These are phyloP conservation scores for Isoetes taiwanensis DNA, from an alignment of 75 land plant genomes.

Conservation along the genomic window DNA sequence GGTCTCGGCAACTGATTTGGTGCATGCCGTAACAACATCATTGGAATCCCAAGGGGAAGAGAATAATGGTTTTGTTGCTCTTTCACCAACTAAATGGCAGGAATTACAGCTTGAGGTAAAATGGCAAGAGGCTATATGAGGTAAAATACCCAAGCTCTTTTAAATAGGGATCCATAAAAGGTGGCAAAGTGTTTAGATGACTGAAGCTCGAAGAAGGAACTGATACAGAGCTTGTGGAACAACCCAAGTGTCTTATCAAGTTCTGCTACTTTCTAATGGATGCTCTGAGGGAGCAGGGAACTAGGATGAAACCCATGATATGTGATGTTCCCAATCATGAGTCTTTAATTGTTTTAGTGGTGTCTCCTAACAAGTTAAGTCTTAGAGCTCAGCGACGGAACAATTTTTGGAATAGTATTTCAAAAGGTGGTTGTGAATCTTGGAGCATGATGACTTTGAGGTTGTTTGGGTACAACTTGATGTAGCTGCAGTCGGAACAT, in stretches of 20 bases:
- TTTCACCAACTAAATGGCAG: neutral
- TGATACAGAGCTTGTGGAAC: neutral
- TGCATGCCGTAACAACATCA: neutral
- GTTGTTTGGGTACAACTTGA: neutral
- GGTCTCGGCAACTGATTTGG: slow-evolving; percentile 1
- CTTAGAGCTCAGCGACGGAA: slow-evolving; percentile 3
- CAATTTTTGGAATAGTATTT: neutral
- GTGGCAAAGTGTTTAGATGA: neutral
- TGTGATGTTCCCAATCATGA: neutral
- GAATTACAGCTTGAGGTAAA: neutral
- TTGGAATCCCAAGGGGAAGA: neutral
- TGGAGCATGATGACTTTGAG: slow-evolving; percentile 1
- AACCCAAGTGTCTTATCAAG: neutral
- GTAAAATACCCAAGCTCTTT: neutral
- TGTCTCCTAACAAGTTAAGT: neutral
- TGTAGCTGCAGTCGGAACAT: neutral
- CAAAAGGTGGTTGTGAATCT: neutral
- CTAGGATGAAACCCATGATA: neutral
- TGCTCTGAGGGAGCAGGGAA: neutral
- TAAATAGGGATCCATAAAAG: neutral
- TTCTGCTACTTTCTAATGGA: slow-evolving; percentile 7
- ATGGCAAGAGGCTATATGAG: neutral
- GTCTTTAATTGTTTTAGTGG: neutral
- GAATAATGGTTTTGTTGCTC: neutral
- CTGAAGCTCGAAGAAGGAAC: neutral